phyloP scores from a whole-genome alignment of 768 basidiomycete species.

The Phanerochaete carnosa region DNA sequence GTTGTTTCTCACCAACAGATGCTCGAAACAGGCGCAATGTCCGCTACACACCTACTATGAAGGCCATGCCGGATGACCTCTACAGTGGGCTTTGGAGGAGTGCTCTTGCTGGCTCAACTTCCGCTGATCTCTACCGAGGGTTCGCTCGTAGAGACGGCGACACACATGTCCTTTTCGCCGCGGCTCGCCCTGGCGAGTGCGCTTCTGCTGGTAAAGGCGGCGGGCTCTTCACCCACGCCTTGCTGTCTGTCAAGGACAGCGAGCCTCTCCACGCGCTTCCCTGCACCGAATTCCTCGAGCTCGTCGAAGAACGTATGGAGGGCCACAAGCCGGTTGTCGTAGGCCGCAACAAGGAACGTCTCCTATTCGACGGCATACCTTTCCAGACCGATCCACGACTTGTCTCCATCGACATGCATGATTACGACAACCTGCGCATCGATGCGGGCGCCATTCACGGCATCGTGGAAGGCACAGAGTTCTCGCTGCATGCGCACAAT shows the following conservation, averaged over 20 bases:
- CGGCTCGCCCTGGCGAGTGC: slow-evolving; percentile 50
- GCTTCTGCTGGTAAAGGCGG: slow-evolving; percentile 63
- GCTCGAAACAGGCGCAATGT: slow-evolving; percentile 41
- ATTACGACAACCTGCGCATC: slow-evolving; percentile 43
- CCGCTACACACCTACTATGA: slow-evolving; percentile 61
- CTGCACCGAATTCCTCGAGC: slow-evolving; percentile 45
- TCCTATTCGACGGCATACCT: slow-evolving; percentile 54
- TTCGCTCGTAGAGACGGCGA: slow-evolving; percentile 35
- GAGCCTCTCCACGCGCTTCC: slow-evolving; percentile 52
- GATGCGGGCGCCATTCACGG: slow-evolving; percentile 62
- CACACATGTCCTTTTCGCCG: slow-evolving; percentile 54
- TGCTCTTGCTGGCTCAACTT: slow-evolving; percentile 41
- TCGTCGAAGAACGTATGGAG: slow-evolving; percentile 36
- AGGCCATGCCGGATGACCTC: slow-evolving; percentile 52
- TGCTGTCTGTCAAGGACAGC: slow-evolving; percentile 44
- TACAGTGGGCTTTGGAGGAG: slow-evolving; percentile 54
- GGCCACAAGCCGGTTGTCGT: slow-evolving; percentile 49
- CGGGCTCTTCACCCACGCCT: slow-evolving; percentile 56
- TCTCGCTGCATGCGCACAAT: slow-evolving; percentile 62
- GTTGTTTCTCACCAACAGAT: slow-evolving; percentile 50
- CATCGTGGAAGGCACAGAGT: slow-evolving; percentile 58
- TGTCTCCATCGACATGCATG: slow-evolving; percentile 35
- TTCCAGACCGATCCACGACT: slow-evolving; percentile 49
- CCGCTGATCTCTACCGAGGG: slow-evolving; percentile 38
- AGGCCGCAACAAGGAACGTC: slow-evolving; percentile 45